phyloP scores from a whole-genome alignment of 495 filamentous ascomycete genomes.

The Penicillium bialowiezense region DNA sequence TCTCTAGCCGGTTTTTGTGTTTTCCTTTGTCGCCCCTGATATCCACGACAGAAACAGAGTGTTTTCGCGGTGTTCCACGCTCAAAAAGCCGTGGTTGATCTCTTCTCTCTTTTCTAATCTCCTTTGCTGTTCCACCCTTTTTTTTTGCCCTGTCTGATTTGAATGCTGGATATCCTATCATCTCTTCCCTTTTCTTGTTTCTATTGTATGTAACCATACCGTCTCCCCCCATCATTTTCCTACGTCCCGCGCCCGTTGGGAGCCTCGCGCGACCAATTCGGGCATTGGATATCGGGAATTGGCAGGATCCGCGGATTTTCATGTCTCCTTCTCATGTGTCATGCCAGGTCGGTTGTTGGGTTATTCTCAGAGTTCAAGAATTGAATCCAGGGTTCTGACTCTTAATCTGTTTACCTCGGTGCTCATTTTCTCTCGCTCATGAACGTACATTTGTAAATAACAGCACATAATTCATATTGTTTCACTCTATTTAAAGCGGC shows the following conservation, averaged over 20 bases:
- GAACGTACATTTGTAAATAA: not conserved
- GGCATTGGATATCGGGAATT: constrained; percentile 29
- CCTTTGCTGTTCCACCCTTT: constrained; percentile 12
- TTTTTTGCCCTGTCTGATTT: constrained; percentile 26
- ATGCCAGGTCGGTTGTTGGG: constrained; percentile 42
- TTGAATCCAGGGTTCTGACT: constrained; percentile 29
- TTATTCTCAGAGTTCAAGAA: constrained; percentile 36
- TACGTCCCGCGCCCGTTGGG: constrained; percentile 31
- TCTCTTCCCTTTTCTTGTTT: constrained; percentile 25
- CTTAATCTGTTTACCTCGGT: constrained; percentile 5
- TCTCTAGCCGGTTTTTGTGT: constrained; percentile 43
- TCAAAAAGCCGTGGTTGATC: not conserved
- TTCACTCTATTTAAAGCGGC: too few relatives aligned
- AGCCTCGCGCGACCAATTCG: constrained; percentile 25
- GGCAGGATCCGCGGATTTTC: constrained; percentile 37
- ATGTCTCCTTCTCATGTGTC: constrained; percentile 44
- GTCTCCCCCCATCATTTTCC: constrained; percentile 30
- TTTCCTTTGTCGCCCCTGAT: constrained; percentile 27
- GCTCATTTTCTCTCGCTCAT: not conserved
- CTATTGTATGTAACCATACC: constrained; percentile 43
- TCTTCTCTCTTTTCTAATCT: constrained; percentile 15
- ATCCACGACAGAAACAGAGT: constrained; percentile 39
- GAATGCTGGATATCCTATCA: constrained; percentile 46
- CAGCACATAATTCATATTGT: too few relatives aligned
- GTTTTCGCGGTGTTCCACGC: not conserved